Evolutionary conservation across 2,329 filamentous ascomycete genomes (phyloP).

Genomic region (Sphaerulina vaccinii): DNA sequence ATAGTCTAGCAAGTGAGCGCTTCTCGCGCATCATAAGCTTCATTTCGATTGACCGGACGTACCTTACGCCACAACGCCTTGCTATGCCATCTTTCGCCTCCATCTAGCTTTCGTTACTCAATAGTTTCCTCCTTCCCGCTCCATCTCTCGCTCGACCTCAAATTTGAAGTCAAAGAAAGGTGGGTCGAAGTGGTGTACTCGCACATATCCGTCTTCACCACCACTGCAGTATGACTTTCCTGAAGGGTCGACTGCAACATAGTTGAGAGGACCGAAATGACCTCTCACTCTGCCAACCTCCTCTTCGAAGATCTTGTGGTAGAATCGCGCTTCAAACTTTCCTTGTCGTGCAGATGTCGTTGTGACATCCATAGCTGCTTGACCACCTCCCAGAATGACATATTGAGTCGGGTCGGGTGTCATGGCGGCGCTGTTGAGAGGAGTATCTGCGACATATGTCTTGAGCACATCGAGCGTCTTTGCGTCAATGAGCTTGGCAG

Average conservation of each 20-base stretch:
- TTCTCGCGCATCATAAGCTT: not conserved
- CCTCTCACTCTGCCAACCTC: conserved; percentile 96
- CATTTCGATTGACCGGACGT: conserved; percentile 1
- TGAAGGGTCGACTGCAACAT: conserved; percentile 86
- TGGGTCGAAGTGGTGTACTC: conserved; percentile 98
- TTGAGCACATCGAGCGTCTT: conserved; percentile 89
- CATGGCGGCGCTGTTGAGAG: conserved; percentile 92
- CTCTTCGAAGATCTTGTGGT: conserved; percentile 99
- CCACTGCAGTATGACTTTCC: conserved; percentile 92
- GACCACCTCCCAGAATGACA: conserved; percentile 95
- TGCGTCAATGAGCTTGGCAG: conserved; percentile 84
- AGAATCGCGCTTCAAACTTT: conserved; percentile 99
- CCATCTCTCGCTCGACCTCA: conserved; percentile 87
- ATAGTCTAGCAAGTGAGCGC: not conserved
- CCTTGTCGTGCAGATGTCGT: conserved; percentile 90
- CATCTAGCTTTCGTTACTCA: conserved; percentile 20
- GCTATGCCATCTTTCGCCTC: conserved; percentile 40
- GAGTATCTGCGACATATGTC: conserved; percentile 87
- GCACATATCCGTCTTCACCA: conserved; percentile 97
- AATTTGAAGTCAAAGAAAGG: conserved; percentile 98
- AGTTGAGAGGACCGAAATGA: conserved; percentile 96
- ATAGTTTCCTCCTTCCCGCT: conserved; percentile 28
- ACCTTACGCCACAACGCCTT: conserved; percentile 37
- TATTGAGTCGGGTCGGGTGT: conserved; percentile 97
- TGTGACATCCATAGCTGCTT: conserved; percentile 98